Conservation (phyloP, 768 basidiomycete species). For the Phanerochaete sordida region DNA sequence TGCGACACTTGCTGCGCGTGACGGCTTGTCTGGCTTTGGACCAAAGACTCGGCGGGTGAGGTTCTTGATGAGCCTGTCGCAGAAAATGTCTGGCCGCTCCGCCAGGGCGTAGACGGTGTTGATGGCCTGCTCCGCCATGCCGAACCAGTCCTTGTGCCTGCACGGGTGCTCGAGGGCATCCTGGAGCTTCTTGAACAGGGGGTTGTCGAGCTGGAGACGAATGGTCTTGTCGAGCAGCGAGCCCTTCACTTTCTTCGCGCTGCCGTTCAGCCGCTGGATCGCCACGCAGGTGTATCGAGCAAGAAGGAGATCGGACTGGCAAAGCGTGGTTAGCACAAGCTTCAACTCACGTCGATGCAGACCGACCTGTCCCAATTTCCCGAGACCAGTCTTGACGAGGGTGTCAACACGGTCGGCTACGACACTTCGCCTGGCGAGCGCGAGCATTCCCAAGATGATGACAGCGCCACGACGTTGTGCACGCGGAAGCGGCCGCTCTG, state of each 20-base stretch:
- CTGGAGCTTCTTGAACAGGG: conserved; percentile 80
- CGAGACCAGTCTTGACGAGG: conserved; percentile 84
- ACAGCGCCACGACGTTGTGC: conserved; percentile 92
- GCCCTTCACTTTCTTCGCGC: conserved; percentile 96
- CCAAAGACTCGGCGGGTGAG: conserved; percentile 73
- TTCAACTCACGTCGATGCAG: background rate
- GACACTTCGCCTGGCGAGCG: conserved; percentile 73
- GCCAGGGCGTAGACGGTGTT: conserved; percentile 95
- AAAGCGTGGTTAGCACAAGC: background rate
- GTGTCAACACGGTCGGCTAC: conserved; percentile 82
- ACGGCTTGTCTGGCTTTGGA: conserved; percentile 15
- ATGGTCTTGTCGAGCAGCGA: conserved; percentile 85
- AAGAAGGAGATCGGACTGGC: conserved; percentile 80
- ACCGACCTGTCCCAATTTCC: conserved; percentile 74
- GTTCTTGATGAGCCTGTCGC: conserved; percentile 76
- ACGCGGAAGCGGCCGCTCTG: conserved; percentile 68
- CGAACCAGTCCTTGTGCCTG: conserved; percentile 92
- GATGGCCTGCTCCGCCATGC: conserved; percentile 93
- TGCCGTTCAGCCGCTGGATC: conserved; percentile 87
- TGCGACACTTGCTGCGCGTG: background rate
- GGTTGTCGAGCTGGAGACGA: conserved; percentile 82
- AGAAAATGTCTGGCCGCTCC: conserved; percentile 87
- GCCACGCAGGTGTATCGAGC: conserved; percentile 94
- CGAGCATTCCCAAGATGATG: conserved; percentile 96
- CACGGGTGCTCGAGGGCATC: conserved; percentile 79